Evolutionary conservation across 495 filamentous ascomycete species (phyloP).

Genomic region (Aspergillus kassunensis): DNA sequence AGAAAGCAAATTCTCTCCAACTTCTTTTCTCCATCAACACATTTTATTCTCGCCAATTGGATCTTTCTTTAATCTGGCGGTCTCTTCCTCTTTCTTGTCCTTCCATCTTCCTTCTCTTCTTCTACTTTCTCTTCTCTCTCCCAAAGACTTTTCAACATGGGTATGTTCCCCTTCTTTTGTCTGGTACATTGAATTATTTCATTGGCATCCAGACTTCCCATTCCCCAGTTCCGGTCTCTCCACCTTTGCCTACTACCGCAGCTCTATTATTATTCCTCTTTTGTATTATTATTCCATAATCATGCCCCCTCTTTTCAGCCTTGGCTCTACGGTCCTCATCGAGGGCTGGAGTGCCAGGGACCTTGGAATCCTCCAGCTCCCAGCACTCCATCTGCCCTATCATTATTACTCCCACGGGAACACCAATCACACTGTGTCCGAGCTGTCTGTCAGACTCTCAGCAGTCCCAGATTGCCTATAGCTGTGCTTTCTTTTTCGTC

Average conservation of each 20-base stretch:
- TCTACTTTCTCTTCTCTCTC: too few relatives aligned
- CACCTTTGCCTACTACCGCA: constrained; percentile 1
- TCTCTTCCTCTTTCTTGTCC: neutral
- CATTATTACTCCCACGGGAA: constrained; percentile 14
- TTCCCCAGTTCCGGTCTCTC: constrained; percentile 11
- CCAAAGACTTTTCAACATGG: too few relatives aligned
- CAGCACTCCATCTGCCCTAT: constrained; percentile 1
- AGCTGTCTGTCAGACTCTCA: constrained; percentile 15
- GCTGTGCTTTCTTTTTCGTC: constrained; percentile 14
- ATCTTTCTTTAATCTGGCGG: neutral
- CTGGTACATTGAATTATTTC: too few relatives aligned
- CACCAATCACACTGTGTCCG: constrained; percentile 21
- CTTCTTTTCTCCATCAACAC: neutral
- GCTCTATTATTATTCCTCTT: constrained; percentile 8
- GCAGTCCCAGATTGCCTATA: constrained; percentile 7
- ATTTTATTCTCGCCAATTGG: constrained; percentile 5
- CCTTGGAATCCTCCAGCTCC: neutral
- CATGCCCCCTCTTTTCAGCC: constrained; percentile 8
- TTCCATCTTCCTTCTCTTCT: neutral
- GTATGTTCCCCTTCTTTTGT: constrained; percentile 22
- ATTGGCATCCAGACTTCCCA: too few relatives aligned
- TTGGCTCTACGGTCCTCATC: constrained; percentile 13
- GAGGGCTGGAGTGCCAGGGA: constrained; percentile 3
- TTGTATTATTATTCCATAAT: constrained; percentile 5
- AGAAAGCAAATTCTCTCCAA: constrained; percentile 19